Evolutionary conservation across 148 eudicot species (phyloP).

Genomic region (Rhododendron griersonianum): DNA sequence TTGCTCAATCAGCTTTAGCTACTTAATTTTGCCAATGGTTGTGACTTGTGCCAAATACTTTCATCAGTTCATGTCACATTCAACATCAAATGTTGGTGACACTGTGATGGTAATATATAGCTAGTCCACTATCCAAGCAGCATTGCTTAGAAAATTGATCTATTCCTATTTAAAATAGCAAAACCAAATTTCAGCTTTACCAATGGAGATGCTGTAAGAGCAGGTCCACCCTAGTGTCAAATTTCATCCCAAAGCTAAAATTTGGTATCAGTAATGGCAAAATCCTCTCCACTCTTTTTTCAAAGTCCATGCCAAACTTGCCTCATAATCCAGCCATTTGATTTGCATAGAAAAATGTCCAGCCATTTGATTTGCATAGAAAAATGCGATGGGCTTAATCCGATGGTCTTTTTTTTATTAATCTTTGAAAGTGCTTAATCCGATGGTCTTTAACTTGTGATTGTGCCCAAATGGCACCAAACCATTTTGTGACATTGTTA

Average conservation of each 20-base stretch:
- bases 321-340: neutral
- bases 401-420: neutral
- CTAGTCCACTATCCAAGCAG: neutral
- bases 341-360: neutral
- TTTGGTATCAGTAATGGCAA: neutral
- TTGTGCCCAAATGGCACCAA: neutral
- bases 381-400: neutral
- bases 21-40: neutral
- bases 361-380: neutral
- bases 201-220: neutral
- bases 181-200: neutral
- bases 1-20: neutral
- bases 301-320: neutral
- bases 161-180: neutral
- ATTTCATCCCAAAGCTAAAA: neutral
- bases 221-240: neutral
- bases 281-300: neutral
- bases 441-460: neutral
- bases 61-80: neutral
- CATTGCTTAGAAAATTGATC: neutral
- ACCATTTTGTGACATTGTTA: neutral
- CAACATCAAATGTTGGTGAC: neutral
- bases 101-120: neutral
- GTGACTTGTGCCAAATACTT: neutral
- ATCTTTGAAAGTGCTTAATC: too few relatives aligned